Base-by-base conservation (phyloP, 2,329 filamentous ascomycete species). In the Aspergillus costaricaensis region DNA sequence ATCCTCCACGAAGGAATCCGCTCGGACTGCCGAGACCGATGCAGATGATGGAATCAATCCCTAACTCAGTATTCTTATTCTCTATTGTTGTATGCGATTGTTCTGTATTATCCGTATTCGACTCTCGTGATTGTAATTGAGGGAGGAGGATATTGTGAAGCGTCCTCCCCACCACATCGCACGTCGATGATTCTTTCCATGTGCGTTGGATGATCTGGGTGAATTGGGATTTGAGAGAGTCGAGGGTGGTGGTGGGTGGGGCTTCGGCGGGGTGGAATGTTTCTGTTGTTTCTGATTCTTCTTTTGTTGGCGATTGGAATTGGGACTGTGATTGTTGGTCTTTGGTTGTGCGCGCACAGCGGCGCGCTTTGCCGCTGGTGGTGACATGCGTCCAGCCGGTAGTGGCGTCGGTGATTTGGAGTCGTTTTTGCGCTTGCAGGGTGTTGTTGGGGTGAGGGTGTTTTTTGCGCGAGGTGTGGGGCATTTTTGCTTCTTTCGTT, bases 341-440 rank as follows among this genome's bases (percentile, higher is more conserved):
- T 12, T 12, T 48, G 38, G 44, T 44, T 44, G 49, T 60, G 59
- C 65, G 68, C 30, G 67, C 49, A 38, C 65, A 65, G 36, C 72
- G 72, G 51, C 69, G 68, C 44, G 68, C 71, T 53, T 70, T 71
- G 55, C 59, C 63, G 59, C 58, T 67, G 36, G 68, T 77, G 19
- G 74, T 74, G 61, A 80, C 71, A 64, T 80, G 78, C 23, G 78
- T 79, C 78, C 78, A 80, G 69, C 78, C 78, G 51, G 77, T 69
- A 21, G 70, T 69, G 19, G 70, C 59, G 65, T 77, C 77, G 55
- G 72, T 74, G 56, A 79, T 63, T 69, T 76, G 63, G 47, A 74
- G 65, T 39, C 75, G 75, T 64, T 77, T 78, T 49, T 69, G 62
- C 9, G 59, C 36, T 49, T 69, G 62, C 8, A 58, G 23, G 55